Percentiles rank a stretch among this genome's conserved stretches.
These are phyloP conservation scores for Dysphania ambrosioides DNA, from an alignment of 148 eudicot species.

Conservation along the genomic window DNA sequence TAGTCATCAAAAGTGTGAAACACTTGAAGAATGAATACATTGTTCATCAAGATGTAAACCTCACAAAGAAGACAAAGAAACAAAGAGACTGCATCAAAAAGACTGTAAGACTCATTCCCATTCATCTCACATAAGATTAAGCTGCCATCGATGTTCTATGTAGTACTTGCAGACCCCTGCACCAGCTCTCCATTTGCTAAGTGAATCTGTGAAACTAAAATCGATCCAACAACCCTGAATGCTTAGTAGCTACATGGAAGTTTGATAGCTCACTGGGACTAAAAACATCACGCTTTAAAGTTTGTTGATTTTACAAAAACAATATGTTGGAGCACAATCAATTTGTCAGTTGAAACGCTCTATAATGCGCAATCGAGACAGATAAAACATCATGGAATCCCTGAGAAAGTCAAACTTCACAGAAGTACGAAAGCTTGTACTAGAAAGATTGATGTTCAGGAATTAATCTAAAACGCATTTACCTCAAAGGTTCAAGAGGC, in stretches of 20 bases:
- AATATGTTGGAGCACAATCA: neutral
- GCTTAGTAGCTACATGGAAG: neutral
- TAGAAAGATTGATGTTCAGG: neutral
- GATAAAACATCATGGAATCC: neutral
- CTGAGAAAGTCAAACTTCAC: neutral
- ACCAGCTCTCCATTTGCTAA: neutral
- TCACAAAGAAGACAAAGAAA: neutral
- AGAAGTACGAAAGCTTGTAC: neutral
- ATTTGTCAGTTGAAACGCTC: too few relatives aligned
- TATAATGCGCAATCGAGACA: neutral
- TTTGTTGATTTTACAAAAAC: neutral
- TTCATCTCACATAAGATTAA: neutral
- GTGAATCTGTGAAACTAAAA: neutral
- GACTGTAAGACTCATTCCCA: neutral
- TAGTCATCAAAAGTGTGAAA: neutral
- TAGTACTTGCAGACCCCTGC: neutral
- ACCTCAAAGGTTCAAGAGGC: constrained; percentile 34
- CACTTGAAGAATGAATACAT: neutral
- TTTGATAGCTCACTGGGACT: neutral
- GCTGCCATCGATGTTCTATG: neutral
- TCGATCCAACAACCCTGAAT: neutral
- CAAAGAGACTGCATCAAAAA: neutral
- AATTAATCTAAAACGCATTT: constrained; percentile 3
- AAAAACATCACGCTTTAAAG: neutral
- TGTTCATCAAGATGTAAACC: neutral